Evolutionary conservation across 345 rosid species (phyloP).

Genomic region (Eutrema yunnanense): DNA sequence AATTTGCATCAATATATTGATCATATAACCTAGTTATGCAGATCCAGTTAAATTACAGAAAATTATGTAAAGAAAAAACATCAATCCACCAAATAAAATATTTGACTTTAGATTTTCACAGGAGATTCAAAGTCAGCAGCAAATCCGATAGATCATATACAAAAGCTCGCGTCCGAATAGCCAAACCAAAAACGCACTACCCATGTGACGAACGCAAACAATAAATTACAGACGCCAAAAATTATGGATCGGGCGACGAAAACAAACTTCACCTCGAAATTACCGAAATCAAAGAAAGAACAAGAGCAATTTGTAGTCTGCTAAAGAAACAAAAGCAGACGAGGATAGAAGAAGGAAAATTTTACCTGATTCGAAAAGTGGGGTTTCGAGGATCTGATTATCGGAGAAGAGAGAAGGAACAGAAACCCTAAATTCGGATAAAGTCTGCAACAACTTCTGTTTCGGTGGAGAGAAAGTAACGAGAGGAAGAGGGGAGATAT

Average conservation of each 20-base stretch:
- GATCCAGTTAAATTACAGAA: conserved; percentile 2
- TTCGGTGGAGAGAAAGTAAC: conserved; percentile 1
- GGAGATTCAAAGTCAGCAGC: neutral
- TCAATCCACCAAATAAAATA: neutral
- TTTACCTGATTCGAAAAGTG: conserved; percentile 20
- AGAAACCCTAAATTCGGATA: conserved; percentile 29
- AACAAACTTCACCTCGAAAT: neutral
- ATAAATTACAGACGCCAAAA: neutral
- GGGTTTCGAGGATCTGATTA: conserved; percentile 24
- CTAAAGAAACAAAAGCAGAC: neutral
- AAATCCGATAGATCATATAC: neutral
- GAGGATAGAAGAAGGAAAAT: neutral
- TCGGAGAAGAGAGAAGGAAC: neutral
- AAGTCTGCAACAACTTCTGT: conserved; percentile 15
- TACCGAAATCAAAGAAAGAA: neutral
- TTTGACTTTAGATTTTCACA: neutral
- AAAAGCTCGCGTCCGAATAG: neutral
- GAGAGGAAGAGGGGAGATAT: neutral
- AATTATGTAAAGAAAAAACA: neutral
- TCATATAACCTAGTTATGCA: neutral
- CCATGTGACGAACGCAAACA: neutral
- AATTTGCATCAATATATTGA: neutral
- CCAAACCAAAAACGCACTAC: neutral
- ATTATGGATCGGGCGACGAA: neutral
- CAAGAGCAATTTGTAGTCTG: neutral